Base-by-base conservation (phyloP, 176 grass and related monocot species). In the Puccinellia tenuiflora region DNA sequence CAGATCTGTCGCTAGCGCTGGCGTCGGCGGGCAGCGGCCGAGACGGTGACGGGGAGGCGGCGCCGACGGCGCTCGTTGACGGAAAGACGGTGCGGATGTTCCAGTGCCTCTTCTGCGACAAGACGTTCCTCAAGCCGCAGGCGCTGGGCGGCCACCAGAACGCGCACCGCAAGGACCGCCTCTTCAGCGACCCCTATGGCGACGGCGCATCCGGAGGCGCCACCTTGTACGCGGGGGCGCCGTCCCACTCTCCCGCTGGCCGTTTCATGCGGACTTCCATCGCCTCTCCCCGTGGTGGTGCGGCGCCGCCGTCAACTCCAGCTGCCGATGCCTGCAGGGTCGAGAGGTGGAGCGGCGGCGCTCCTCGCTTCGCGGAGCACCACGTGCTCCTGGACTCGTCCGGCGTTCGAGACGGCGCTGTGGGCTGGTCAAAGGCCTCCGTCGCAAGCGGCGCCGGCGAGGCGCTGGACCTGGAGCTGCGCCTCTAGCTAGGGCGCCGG, bases 91-190 rank as follows among this genome's bases (percentile, higher is more conserved):
- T 78, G 70, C 86, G 88, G 34, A 82, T 86, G 26, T 94, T 91
- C 85, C 81, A 74, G 11, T 93, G 91, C 78, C 91, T 93, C 38
- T 93, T 93, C 83, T n/a, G n/a, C n/a, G n/a, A n/a, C n/a, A n/a
- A n/a, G n/a, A 93, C 82, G 51, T 94, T 94, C 82, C 83, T 86
- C 83, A 91, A 88, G 75, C 90, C 95, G 1, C 95, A 97, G 74
- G 92, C 92, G 20, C 90, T 97, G 25, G 95, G 95, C 47, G 95
- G 95, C n/a, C 95, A 97, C 90, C 95, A 97, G 84, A 97, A 97
- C 89, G 95, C 92, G 48, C 95, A 98, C 90, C 89, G 91, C 87
- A 94, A 94, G 62, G 92, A 94, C n/a, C 77, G 88, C 57, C 63
- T 40, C 74, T 73, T 78, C 52, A 21, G 1, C 46, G 73, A 16